phyloP scores from a whole-genome alignment of 805 yeast species.

The Schwanniomyces yamadae region DNA sequence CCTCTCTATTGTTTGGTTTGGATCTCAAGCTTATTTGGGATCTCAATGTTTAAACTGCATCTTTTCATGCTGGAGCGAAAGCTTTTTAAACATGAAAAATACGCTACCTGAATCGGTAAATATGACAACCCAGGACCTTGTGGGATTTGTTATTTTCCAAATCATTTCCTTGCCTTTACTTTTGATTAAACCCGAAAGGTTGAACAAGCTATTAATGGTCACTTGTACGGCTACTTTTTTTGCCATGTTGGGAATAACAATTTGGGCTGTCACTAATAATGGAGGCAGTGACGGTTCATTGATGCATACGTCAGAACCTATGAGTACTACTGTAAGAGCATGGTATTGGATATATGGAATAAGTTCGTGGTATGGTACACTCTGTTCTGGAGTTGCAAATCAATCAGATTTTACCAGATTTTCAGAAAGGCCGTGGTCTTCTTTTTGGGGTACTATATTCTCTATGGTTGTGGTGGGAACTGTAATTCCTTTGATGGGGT shows the following conservation, averaged over 20 bases:
- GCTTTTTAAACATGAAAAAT: constrained; percentile 38
- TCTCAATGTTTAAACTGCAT: constrained; percentile 42
- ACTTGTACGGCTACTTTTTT: constrained; percentile 27
- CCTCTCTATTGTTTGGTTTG: constrained; percentile 47
- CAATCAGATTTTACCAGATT: constrained; percentile 43
- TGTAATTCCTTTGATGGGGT: constrained; percentile 47
- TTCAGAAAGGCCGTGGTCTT: constrained; percentile 21
- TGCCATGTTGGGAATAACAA: constrained; percentile 37
- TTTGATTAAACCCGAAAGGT: constrained; percentile 43
- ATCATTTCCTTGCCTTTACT: constrained; percentile 41
- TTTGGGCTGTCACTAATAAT: constrained; percentile 25
- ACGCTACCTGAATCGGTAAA: constrained; percentile 33
- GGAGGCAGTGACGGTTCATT: constrained; percentile 28
- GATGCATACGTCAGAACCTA: constrained; percentile 4
- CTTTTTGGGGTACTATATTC: constrained; percentile 31
- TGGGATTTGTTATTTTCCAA: constrained; percentile 46
- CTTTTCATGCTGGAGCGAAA: constrained; percentile 36
- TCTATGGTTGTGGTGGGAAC: constrained; percentile 40
- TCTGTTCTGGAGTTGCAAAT: constrained; percentile 39
- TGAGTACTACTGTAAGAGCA: constrained; percentile 24
- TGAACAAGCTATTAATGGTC: constrained; percentile 26
- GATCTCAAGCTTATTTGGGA: constrained; percentile 47
- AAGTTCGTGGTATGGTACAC: constrained; percentile 35
- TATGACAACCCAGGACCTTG: constrained; percentile 41
- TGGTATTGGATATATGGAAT: constrained; percentile 45